Base-by-base conservation (phyloP, 441 rosid species). In the Mallotus repandus region DNA sequence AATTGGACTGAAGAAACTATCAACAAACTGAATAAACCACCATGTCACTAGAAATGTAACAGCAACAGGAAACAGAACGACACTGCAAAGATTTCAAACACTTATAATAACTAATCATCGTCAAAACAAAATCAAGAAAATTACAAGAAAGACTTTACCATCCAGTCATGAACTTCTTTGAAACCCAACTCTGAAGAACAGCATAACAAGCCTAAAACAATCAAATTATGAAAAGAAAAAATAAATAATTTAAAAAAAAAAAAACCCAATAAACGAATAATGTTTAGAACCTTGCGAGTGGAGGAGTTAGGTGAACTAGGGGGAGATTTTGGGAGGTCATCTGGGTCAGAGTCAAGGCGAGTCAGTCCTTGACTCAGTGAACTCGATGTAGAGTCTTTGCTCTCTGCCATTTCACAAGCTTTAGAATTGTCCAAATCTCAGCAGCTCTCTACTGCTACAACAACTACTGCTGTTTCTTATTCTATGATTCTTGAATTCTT, bases 11-110 rank as follows among this genome's bases (percentile, higher is more conserved):
- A 94, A 94, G 77, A 95, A 95, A 22, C 98, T 91, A 82, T 95
- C 98, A 16, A 93, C 97, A 74, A 95, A 91, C 86, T 91, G 93
- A 81, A 95, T 88, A 74, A 95, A 93, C 96, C 98, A 95, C 98
- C 98, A 93, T 9, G 98, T 95, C 56, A 89, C 76, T 53, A 90
- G 88, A 86, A 95, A 95, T 54, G 97, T 95, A 72, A 91, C 85
- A 1, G 97, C 94, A 72, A 95, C 88, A 5, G 97, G 99, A 74
- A 95, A 88, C 60, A 95, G 81, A 83, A 95, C 93, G 69, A 93
- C 93, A 71, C 99, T 95, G 95, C 86, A 85, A 1, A 75, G 80
- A 81, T 35, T 56, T 41, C 43, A 74, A 68, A 69, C 64, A 43
- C 59, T 65, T 22, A 45, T 18, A 38, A 63, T 71, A 46, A 80